Percentiles rank a stretch among this genome's conserved stretches.
Evolutionary conservation across 345 rosid genomes (phyloP).

Genomic region (Eucalyptus rudis): DNA sequence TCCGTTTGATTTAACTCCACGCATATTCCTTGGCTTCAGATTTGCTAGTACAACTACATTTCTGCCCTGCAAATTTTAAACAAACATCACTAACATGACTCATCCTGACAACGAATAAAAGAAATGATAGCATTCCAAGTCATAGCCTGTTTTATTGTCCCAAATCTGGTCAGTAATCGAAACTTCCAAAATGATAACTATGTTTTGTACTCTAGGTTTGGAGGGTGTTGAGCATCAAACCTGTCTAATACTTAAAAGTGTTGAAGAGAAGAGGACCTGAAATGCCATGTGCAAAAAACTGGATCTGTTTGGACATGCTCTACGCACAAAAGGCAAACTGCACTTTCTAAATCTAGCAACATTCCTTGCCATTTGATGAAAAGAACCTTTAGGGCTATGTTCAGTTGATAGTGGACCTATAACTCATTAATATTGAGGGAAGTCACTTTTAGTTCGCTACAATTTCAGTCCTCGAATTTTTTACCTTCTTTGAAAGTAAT

Average conservation of each 20-base stretch:
- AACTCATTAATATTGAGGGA: not conserved
- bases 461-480: not conserved
- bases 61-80: conserved; percentile 24
- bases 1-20: conserved; percentile 86
- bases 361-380: not conserved
- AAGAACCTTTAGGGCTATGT: not conserved
- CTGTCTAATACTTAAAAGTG: not conserved
- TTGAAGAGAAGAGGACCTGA: not conserved
- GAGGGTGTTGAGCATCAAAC: not conserved
- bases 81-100: not conserved
- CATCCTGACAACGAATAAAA: not conserved
- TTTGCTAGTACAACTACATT: conserved; percentile 79
- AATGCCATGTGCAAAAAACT: not conserved
- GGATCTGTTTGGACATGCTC: not conserved
- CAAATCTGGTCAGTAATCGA: not conserved
- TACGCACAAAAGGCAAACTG: not conserved
- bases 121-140: not conserved
- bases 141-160: not conserved
- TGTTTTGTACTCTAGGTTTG: not conserved
- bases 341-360: not conserved
- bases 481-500: not conserved
- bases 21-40: conserved; percentile 88
- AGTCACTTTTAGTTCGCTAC: not conserved
- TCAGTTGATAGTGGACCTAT: not conserved
- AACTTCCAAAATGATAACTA: not conserved